A percentile compares a stretch with the other conserved stretches of the same genome.
Evolutionary conservation across 2,329 filamentous ascomycete genomes (phyloP).

Genomic region (Neonectria magnoliae): DNA sequence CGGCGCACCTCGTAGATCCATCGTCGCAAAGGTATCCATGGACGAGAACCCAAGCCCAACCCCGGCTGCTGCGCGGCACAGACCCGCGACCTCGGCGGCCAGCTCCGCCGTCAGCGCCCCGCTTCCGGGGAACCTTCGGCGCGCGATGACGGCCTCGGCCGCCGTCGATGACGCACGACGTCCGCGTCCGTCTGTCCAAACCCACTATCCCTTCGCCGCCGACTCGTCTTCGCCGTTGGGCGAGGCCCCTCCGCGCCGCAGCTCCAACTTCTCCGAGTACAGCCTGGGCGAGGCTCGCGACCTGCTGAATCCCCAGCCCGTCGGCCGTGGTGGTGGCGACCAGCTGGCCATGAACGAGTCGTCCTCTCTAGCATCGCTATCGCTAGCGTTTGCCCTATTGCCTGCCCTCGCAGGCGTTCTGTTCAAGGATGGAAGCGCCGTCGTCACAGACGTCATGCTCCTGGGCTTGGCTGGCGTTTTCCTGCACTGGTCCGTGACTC

Average conservation of each 20-base stretch:
- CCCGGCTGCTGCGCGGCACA: conserved; percentile 25
- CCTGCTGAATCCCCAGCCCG: conserved; percentile 66
- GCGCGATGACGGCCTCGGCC: conserved; percentile 36
- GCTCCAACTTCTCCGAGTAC: conserved; percentile 82
- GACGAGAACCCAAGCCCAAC: conserved; percentile 32
- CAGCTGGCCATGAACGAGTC: conserved; percentile 57
- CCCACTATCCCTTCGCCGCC: conserved; percentile 25
- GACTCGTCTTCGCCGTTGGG: conserved; percentile 39
- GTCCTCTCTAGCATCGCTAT: conserved; percentile 81
- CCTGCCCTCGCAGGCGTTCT: conserved; percentile 87
- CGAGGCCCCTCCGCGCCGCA: conserved; percentile 65
- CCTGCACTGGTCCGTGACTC: conserved; percentile 89
- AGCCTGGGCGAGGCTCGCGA: conserved; percentile 76
- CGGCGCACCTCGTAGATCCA: conserved; percentile 13
- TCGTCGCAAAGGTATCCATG: conserved; percentile 24
- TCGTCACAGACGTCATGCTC: conserved; percentile 87
- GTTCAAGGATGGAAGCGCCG: conserved; percentile 83
- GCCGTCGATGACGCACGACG: conserved; percentile 54
- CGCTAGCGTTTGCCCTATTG: conserved; percentile 83
- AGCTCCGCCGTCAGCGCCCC: conserved; percentile 37
- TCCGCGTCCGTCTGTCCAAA: conserved; percentile 49
- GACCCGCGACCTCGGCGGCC: conserved; percentile 11
- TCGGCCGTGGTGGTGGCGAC: conserved; percentile 42
- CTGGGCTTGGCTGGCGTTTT: conserved; percentile 84
- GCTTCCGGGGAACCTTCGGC: conserved; percentile 30